Conservation (phyloP, 2,329 filamentous ascomycete genomes). For the Trichoderma sp. region DNA sequence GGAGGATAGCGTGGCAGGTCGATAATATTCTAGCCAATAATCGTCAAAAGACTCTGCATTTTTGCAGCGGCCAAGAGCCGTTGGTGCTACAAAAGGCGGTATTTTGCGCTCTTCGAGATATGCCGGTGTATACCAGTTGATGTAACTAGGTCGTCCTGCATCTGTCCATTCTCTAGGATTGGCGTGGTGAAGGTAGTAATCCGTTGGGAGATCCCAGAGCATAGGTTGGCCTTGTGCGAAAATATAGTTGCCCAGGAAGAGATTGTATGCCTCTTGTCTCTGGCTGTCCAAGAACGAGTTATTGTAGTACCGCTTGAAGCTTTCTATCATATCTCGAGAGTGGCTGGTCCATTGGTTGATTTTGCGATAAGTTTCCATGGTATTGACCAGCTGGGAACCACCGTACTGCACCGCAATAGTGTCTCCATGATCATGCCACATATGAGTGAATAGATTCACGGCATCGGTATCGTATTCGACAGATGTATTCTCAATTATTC, state of each 20-base stretch:
- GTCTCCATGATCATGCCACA: conserved; percentile 98
- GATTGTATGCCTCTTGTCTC: conserved; percentile 94
- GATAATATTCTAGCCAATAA: conserved; percentile 97
- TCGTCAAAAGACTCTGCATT: conserved; percentile 75
- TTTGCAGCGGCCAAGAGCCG: conserved; percentile 45
- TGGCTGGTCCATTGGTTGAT: conserved; percentile 99
- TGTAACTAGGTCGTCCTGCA: conserved; percentile 70
- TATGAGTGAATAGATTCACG: conserved; percentile 94
- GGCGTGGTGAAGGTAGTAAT: conserved; percentile 94
- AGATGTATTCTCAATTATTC: conserved; percentile 76
- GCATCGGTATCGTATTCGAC: conserved; percentile 95
- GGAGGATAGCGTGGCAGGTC: conserved; percentile 82
- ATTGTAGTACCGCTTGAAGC: conserved; percentile 98
- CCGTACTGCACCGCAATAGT: conserved; percentile 98
- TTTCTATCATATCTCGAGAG: conserved; percentile 98
- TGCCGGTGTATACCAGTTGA: conserved; percentile 82
- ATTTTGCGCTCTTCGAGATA: conserved; percentile 66
- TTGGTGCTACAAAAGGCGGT: conserved; percentile 51
- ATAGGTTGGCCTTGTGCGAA: conserved; percentile 86
- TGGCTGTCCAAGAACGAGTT: conserved; percentile 98
- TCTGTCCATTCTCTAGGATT: conserved; percentile 75
- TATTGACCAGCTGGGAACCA: conserved; percentile 96
- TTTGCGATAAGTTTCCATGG: conserved; percentile 98
- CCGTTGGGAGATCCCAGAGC: conserved; percentile 93
- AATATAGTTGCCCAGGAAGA: conserved; percentile 95